These are phyloP conservation scores for Rhodotorula sp. DNA, from an alignment of 1,284 basidiomycete genomes.

Conservation along the genomic window DNA sequence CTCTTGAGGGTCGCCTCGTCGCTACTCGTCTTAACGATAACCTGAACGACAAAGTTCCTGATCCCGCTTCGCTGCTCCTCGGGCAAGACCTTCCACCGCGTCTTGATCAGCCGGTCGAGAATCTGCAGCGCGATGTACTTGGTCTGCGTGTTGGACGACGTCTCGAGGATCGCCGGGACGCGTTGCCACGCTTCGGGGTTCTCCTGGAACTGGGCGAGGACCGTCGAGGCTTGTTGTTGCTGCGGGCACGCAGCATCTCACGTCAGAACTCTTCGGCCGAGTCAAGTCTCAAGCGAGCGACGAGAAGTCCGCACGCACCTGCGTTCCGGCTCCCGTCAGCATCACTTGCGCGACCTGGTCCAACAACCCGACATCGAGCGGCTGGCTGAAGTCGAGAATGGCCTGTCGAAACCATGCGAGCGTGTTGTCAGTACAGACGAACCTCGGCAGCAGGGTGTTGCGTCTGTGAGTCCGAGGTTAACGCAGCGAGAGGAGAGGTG, in stretches of 20 bases:
- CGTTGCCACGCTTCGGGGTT: constrained; percentile 97
- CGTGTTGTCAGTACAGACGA: neutral
- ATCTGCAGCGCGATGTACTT: constrained; percentile 97
- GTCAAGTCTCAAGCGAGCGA: too few species aligned
- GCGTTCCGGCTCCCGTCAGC: constrained; percentile 70
- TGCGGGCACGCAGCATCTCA: too few species aligned
- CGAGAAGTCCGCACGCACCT: constrained; percentile 56
- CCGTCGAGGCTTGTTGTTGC: constrained; percentile 49
- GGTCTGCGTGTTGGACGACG: constrained; percentile 78
- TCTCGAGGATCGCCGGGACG: constrained; percentile 90
- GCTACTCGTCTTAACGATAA: constrained; percentile 89
- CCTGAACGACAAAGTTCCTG: constrained; percentile 92
- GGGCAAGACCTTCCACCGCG: constrained; percentile 94
- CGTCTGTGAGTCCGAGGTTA: neutral
- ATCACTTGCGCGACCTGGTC: constrained; percentile 83
- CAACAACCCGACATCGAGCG: constrained; percentile 77
- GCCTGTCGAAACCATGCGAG: constrained; percentile 54
- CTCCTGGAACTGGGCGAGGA: constrained; percentile 94
- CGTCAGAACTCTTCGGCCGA: too few species aligned
- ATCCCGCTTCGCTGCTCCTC: constrained; percentile 92
- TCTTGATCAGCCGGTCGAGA: constrained; percentile 88
- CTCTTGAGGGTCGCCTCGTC: constrained; percentile 65
- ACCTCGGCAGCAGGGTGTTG: neutral
- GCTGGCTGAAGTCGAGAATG: constrained; percentile 79
- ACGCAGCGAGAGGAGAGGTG: neutral